Conservation (phyloP, 1,284 basidiomycete species). For the Vanrija sp. region DNA sequence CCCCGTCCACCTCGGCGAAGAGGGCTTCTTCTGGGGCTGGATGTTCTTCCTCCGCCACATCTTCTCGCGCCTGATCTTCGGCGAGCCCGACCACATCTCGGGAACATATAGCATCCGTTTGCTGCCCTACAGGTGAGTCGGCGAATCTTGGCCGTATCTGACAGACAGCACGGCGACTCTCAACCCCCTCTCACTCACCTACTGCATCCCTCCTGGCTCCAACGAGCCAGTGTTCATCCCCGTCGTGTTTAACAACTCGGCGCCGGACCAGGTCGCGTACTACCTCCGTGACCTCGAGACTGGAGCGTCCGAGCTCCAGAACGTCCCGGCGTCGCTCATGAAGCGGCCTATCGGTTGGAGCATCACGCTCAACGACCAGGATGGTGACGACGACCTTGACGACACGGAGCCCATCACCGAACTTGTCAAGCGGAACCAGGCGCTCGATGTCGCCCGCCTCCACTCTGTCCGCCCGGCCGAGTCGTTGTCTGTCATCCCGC, state of each 20-base stretch:
- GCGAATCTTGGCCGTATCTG: conserved; percentile 5
- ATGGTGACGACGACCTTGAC: conserved; percentile 56
- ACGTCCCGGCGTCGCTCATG: conserved; percentile 24
- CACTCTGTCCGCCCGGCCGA: conserved; percentile 40
- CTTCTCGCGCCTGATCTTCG: conserved; percentile 6
- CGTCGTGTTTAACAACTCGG: conserved; percentile 80
- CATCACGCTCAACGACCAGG: conserved; percentile 28
- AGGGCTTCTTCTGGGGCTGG: conserved; percentile 18
- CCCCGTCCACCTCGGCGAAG: conserved; percentile 17
- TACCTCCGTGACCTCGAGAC: conserved; percentile 65
- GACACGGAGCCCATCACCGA: conserved; percentile 55
- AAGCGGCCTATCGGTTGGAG: conserved; percentile 20
- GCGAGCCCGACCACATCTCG: conserved; percentile 33
- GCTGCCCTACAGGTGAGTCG: conserved; percentile 25
- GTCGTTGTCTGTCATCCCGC: conserved; percentile 36
- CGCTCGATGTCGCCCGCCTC: conserved; percentile 49
- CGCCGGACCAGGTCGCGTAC: conserved; percentile 69
- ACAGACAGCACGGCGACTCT: conserved; percentile 39
- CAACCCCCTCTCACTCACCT: conserved; percentile 46
- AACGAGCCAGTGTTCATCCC: conserved; percentile 41
- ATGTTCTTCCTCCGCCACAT: conserved; percentile 4
- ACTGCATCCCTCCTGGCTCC: conserved; percentile 41
- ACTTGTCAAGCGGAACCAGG: conserved; percentile 14
- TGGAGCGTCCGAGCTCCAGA: conserved; percentile 20
- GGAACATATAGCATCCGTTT: conserved; percentile 43